These are phyloP conservation scores for Talaromyces wortmannii DNA, from an alignment of 495 filamentous ascomycete genomes.

Conservation along the genomic window DNA sequence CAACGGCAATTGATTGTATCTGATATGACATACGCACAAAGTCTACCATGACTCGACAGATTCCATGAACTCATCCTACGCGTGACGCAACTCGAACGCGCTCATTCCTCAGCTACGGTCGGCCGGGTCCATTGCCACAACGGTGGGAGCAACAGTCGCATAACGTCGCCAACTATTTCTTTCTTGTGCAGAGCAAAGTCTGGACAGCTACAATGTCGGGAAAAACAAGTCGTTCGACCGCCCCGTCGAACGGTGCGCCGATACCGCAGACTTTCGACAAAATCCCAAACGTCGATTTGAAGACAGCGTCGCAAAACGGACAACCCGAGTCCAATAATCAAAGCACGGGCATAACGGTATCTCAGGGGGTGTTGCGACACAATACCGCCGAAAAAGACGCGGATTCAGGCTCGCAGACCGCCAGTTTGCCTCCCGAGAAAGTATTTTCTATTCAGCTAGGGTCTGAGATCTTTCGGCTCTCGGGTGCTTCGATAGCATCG, in stretches of 20 bases:
- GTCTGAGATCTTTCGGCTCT: slow-evolving; percentile 82
- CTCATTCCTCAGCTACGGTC: too few species aligned
- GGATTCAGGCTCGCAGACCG: slow-evolving; percentile 2
- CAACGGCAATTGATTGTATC: too few species aligned
- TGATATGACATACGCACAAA: too few species aligned
- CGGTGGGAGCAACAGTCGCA: too few species aligned
- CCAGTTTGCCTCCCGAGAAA: slow-evolving; percentile 48
- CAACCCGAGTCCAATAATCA: neutral
- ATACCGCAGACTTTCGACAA: slow-evolving; percentile 2
- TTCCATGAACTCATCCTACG: too few species aligned
- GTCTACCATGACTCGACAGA: too few species aligned
- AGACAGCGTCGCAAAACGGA: neutral
- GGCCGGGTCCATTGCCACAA: too few species aligned
- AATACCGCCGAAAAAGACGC: neutral
- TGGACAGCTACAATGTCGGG: too few species aligned
- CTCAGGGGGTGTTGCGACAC: neutral
- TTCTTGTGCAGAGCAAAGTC: too few species aligned
- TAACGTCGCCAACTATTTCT: too few species aligned
- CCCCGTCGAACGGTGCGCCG: neutral
- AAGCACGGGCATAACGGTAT: neutral
- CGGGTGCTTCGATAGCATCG: slow-evolving; percentile 89
- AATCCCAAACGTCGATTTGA: slow-evolving; percentile 1
- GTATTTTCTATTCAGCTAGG: slow-evolving; percentile 95
- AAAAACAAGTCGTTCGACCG: neutral
- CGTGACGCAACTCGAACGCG: too few species aligned